Percentiles rank a stretch among this genome's conserved stretches.
These are phyloP conservation scores for Arthrobotrys entomopaga DNA, from an alignment of 2,329 filamentous ascomycete species.

Conservation along the genomic window DNA sequence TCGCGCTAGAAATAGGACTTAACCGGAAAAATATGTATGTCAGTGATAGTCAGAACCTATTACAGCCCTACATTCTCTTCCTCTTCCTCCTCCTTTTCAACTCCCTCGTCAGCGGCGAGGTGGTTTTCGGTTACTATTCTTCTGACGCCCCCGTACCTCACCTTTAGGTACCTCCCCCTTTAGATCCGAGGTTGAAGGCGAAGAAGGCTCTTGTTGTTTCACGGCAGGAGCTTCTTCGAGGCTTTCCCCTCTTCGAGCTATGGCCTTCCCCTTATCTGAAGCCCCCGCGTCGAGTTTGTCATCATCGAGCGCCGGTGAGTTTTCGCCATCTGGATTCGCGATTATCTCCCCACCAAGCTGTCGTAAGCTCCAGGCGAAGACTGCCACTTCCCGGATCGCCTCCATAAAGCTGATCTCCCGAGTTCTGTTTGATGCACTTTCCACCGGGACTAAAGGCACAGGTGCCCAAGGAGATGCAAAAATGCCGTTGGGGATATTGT, in stretches of 20 bases:
- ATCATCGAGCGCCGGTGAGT: neutral
- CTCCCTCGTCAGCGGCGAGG: slow-evolving; percentile 7
- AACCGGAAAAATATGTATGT: neutral
- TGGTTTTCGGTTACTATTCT: slow-evolving; percentile 18
- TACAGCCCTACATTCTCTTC: neutral
- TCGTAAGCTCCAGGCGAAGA: slow-evolving; percentile 82
- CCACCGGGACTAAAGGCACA: slow-evolving; percentile 64
- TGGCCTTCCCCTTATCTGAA: neutral
- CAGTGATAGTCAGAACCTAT: neutral
- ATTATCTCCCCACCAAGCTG: slow-evolving; percentile 50
- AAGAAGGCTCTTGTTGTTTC: neutral
- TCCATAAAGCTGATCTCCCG: slow-evolving; percentile 75
- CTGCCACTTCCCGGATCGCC: slow-evolving; percentile 82
- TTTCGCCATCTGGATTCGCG: slow-evolving; percentile 9
- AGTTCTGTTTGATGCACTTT: slow-evolving; percentile 67
- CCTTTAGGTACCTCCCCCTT: neutral
- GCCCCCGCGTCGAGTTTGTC: slow-evolving; percentile 1
- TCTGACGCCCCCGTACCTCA: slow-evolving; percentile 28
- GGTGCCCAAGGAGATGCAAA: slow-evolving; percentile 81
- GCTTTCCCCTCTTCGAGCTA: neutral
- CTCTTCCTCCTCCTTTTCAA: neutral
- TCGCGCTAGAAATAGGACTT: neutral
- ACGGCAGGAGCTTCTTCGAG: neutral
- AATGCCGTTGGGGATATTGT: slow-evolving; percentile 71
- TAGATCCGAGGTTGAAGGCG: neutral